Percentiles rank a stretch among this genome's conserved stretches.
phyloP scores from a whole-genome alignment of 495 filamentous ascomycete genomes.

The Aspergillus nanangensis region DNA sequence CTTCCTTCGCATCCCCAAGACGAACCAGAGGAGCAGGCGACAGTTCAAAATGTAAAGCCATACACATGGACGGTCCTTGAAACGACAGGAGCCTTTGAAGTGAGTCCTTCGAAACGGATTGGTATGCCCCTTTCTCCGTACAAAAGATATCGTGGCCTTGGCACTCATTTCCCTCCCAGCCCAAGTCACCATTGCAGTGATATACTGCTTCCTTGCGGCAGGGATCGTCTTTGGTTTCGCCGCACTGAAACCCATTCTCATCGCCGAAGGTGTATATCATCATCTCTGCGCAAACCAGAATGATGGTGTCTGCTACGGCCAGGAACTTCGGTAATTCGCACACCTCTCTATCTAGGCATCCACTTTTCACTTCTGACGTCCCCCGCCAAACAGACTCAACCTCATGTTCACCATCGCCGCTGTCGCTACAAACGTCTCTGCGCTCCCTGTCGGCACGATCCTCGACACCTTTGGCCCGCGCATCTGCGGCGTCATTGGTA shows the following conservation, averaged over 20 bases:
- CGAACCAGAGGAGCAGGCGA: constrained; percentile 1
- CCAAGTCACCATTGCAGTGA: constrained; percentile 52
- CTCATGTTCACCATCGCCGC: constrained; percentile 94
- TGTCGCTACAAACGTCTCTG: constrained; percentile 76
- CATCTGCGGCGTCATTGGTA: constrained; percentile 69
- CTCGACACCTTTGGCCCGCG: constrained; percentile 80
- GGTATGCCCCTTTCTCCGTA: constrained; percentile 38
- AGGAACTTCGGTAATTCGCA: constrained; percentile 75
- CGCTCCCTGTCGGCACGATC: constrained; percentile 80
- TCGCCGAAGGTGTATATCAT: constrained; percentile 69
- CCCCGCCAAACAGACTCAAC: constrained; percentile 52
- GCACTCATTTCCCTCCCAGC: constrained; percentile 14
- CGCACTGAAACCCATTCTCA: constrained; percentile 77
- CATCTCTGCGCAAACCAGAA: constrained; percentile 62
- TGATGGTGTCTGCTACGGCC: constrained; percentile 60
- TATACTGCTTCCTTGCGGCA: constrained; percentile 79
- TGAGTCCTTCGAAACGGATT: constrained; percentile 58
- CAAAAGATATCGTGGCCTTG: no score
- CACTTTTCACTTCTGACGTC: background rate
- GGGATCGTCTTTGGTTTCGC: constrained; percentile 78
- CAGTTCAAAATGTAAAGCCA: background rate
- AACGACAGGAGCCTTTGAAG: constrained; percentile 48
- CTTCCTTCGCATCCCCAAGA: constrained; percentile 13
- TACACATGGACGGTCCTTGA: background rate
- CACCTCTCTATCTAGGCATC: no score